A percentile compares a stretch with the other conserved stretches of the same genome.
These are phyloP conservation scores for Suhomyces sp. DNA, from an alignment of 805 yeast species.

Conservation along the genomic window DNA sequence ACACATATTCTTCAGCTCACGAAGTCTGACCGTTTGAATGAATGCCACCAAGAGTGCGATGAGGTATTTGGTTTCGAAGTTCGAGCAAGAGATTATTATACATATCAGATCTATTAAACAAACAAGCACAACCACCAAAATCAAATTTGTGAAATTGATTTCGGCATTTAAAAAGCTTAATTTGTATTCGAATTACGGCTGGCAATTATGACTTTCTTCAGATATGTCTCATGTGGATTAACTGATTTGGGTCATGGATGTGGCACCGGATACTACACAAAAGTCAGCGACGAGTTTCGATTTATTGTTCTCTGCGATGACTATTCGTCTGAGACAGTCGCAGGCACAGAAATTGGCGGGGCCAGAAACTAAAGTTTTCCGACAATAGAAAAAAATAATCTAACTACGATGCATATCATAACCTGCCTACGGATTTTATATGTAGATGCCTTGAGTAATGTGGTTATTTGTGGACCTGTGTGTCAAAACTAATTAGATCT, in stretches of 20 bases:
- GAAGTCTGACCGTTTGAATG: neutral
- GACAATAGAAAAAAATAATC: neutral
- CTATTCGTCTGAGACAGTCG: neutral
- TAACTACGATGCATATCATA: neutral
- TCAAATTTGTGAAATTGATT: neutral
- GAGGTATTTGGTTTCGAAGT: neutral
- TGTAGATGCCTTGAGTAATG: neutral
- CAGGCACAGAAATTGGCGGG: neutral
- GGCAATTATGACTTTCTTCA: neutral
- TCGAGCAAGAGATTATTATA: neutral
- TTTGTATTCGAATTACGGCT: neutral
- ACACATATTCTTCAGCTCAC: neutral
- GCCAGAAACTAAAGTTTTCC: neutral
- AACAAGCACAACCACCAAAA: neutral
- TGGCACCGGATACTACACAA: neutral
- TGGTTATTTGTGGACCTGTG: neutral
- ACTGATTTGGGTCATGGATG: neutral
- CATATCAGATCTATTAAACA: neutral
- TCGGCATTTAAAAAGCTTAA: neutral
- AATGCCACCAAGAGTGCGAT: neutral
- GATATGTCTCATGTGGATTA: neutral
- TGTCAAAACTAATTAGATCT: neutral
- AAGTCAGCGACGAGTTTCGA: neutral
- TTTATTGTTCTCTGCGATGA: neutral
- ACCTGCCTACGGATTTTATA: neutral